These are phyloP conservation scores for Rhododendron ovatum DNA, from an alignment of 148 eudicot species.

Conservation along the genomic window DNA sequence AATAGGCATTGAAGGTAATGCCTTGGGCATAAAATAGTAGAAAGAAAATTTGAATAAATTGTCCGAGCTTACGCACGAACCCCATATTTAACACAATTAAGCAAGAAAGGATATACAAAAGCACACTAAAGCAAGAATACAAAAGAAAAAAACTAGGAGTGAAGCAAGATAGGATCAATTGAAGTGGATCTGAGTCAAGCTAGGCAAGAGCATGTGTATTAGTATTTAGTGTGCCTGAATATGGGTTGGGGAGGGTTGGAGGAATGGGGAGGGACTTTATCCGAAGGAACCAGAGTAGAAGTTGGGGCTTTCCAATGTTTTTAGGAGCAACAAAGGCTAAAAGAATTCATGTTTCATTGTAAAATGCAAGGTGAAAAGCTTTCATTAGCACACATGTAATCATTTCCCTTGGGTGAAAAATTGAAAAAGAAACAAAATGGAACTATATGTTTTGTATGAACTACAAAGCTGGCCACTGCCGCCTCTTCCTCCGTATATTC, in stretches of 20 bases:
- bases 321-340: background rate
- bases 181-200: background rate
- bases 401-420: background rate
- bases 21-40: background rate
- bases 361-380: background rate
- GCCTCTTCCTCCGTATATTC: background rate
- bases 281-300: background rate
- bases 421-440: background rate
- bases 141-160: background rate
- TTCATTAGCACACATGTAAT: background rate
- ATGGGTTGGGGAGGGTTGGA: background rate
- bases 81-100: background rate
- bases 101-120: background rate
- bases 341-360: background rate
- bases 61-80: background rate
- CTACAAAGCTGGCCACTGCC: background rate
- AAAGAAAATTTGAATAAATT: background rate
- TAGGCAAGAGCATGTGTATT: background rate
- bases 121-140: background rate
- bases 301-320: background rate
- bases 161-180: background rate
- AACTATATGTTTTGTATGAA: slow-evolving; percentile 4
- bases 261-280: background rate
- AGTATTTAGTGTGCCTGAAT: background rate
- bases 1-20: background rate